Evolutionary conservation across 495 filamentous ascomycete genomes (phyloP).

Genomic region (Penicillium coprophilum): DNA sequence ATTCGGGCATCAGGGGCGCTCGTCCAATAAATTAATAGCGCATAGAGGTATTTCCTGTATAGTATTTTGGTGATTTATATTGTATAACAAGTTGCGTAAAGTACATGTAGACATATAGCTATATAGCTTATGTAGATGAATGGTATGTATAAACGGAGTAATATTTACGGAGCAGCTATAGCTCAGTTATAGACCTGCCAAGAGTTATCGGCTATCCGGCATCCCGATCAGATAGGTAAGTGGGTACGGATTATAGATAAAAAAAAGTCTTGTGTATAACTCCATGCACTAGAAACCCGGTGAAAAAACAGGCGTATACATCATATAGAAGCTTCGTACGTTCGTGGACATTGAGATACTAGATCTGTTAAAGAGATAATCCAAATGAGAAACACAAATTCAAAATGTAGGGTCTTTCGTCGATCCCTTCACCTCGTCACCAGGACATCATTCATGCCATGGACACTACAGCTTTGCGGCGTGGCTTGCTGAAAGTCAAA

Average conservation of each 20-base stretch:
- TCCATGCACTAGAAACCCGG: constrained; percentile 16
- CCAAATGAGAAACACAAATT: constrained; percentile 5
- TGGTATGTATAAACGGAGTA: too few relatives aligned
- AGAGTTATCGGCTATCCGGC: constrained; percentile 8
- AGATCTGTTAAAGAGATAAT: constrained; percentile 24
- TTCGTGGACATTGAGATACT: constrained; percentile 32
- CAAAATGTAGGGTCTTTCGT: constrained; percentile 3
- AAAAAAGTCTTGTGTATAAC: not conserved
- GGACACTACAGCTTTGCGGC: constrained; percentile 11
- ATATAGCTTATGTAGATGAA: too few relatives aligned
- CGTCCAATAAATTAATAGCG: not conserved
- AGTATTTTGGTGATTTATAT: not conserved
- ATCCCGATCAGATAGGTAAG: constrained; percentile 3
- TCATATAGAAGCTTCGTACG: constrained; percentile 38
- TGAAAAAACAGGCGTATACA: constrained; percentile 38
- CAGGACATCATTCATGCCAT: constrained; percentile 20
- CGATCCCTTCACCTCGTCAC: constrained; percentile 13
- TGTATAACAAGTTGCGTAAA: too few relatives aligned
- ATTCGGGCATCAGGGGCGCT: not conserved
- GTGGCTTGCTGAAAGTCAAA: constrained; percentile 7
- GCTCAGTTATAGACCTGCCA: not conserved
- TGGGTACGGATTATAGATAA: not conserved
- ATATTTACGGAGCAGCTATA: not conserved
- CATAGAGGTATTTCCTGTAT: not conserved
- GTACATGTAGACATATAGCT: too few relatives aligned